Conservation (phyloP, 73 alveolate species). For the Uronychia binucleata region DNA sequence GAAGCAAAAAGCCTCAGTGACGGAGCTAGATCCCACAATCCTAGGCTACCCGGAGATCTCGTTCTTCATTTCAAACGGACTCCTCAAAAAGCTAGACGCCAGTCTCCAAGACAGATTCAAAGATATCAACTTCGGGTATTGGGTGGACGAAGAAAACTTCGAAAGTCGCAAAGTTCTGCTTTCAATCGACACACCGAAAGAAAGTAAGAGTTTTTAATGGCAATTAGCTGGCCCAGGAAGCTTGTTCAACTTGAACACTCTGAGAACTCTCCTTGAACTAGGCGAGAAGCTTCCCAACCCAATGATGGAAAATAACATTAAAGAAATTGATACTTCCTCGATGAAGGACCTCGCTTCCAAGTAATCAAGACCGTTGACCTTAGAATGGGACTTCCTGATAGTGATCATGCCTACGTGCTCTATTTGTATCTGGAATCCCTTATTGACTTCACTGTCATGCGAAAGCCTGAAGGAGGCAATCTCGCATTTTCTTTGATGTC, state of each 20-base stretch:
- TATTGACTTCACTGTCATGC: conserved; percentile 13
- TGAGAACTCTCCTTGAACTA: conserved; percentile 3
- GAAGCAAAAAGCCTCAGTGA: conserved; percentile 23
- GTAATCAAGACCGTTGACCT: background rate
- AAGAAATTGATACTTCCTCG: background rate
- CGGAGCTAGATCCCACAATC: conserved; percentile 22
- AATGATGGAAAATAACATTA: background rate
- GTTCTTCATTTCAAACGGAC: conserved; percentile 5
- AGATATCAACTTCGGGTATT: background rate
- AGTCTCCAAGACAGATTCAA: background rate
- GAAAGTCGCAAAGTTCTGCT: background rate
- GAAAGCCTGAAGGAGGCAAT: background rate
- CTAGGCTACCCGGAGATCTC: conserved; percentile 53
- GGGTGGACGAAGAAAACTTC: background rate
- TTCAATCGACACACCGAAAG: background rate
- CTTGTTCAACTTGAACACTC: conserved; percentile 36
- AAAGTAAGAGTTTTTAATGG: background rate
- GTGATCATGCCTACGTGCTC: conserved; percentile 35
- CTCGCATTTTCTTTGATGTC: background rate
- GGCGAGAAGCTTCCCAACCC: conserved; percentile 6
- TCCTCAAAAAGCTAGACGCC: background rate
- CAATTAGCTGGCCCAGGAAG: conserved; percentile 16
- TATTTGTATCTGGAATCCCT: conserved; percentile 23
- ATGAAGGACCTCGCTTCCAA: background rate
- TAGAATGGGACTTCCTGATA: background rate